Evolutionary conservation across 768 basidiomycete genomes (phyloP), one percentile per base, ranked within the genome.

Genomic region (Candolleomyces efflorescens): DNA sequence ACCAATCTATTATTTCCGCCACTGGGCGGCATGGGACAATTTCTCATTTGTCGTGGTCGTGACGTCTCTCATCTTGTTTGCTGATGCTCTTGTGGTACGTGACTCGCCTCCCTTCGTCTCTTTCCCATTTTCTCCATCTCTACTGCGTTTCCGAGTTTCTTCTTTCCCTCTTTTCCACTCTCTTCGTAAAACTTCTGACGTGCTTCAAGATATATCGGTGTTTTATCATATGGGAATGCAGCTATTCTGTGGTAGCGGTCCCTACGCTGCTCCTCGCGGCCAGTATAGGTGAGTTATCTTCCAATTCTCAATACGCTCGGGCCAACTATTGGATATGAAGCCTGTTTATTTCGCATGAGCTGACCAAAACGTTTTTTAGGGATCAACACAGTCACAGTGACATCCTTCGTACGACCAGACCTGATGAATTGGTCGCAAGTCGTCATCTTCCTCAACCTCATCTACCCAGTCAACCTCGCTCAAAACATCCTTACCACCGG

Each of bases 121-220:
- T 32, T 32, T 32, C 11, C 32, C 32, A 11, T 32, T 32, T 5
- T 32, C 6, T 32, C 32, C 32, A 32, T 11, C 5, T 32, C 11
- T 7, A 5, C 32, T 32, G 1, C 32, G 2, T 32, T 32, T 32
- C 11, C 11, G n/a, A 32, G 6, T 32, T 5, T 32, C 32, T 32
- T 11, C 1, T 5, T 32, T 38, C 51, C 18, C 13, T 23, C 39
- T 18, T 50, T 27, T 7, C 32, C 18, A 4, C 9, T n/a, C 51
- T 6, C 36, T 11, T 37, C 36, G 32, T n/a, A n/a, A n/a, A n/a
- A n/a, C n/a, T n/a, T n/a, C n/a, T n/a, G n/a, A n/a, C n/a, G n/a
- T n/a, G n/a, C n/a, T n/a, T n/a, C n/a, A n/a, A 68, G 69, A 68
- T 68, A 41, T 70, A 67, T 53, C 67, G 69, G 38, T 69, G 68